These are phyloP conservation scores for Aureobasidium sp. DNA, from an alignment of 2,329 filamentous ascomycete species.

Conservation along the genomic window DNA sequence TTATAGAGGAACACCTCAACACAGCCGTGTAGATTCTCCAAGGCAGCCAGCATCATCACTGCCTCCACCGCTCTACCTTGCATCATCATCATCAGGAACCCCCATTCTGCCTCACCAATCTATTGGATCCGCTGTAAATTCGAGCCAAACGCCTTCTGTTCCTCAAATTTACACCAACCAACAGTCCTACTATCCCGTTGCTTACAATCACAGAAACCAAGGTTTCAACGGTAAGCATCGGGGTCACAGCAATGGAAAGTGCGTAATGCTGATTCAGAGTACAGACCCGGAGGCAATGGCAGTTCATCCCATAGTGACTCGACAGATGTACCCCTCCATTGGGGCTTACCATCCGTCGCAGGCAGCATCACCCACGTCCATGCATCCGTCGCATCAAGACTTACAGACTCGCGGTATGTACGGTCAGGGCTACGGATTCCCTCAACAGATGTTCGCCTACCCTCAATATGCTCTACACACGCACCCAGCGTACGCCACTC, in stretches of 20 bases:
- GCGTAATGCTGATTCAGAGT: constrained; percentile 45
- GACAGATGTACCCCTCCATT: constrained; percentile 70
- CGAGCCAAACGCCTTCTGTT: background rate
- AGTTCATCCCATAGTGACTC: constrained; percentile 53
- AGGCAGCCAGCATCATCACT: background rate
- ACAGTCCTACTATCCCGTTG: constrained; percentile 67
- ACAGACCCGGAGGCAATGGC: constrained; percentile 57
- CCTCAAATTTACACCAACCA: constrained; percentile 63
- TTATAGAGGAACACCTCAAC: background rate
- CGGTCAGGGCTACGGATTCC: constrained; percentile 66
- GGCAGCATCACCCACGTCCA: constrained; percentile 88
- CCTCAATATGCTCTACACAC: constrained; percentile 44
- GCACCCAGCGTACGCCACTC: constrained; percentile 48
- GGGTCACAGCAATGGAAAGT: background rate
- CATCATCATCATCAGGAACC: background rate
- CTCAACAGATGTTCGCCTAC: constrained; percentile 71
- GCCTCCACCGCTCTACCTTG: background rate
- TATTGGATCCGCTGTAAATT: background rate
- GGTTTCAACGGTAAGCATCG: constrained; percentile 67
- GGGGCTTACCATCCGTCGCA: constrained; percentile 76
- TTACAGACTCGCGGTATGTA: constrained; percentile 79
- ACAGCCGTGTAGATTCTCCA: constrained; percentile 2
- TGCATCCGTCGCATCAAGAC: constrained; percentile 86
- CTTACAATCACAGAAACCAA: constrained; percentile 75
- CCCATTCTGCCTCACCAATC: background rate